Conservation (phyloP, 1,284 basidiomycete genomes). For the Trichosporon asahii region DNA sequence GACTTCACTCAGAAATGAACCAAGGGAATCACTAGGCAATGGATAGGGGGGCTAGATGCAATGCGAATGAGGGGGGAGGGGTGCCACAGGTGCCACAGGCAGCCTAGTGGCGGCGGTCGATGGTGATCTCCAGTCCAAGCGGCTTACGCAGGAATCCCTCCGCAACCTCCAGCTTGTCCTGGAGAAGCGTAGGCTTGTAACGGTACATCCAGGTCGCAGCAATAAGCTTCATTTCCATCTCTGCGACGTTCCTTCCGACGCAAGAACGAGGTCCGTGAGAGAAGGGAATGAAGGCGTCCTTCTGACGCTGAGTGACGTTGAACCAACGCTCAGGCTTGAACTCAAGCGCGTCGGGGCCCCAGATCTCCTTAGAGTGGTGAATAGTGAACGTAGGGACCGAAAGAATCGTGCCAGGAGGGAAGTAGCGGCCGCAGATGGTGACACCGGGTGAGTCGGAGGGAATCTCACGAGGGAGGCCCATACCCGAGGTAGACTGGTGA, state of each 20-base stretch:
- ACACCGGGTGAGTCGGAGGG: slow-evolving; percentile 49
- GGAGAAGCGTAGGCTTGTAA: slow-evolving; percentile 22
- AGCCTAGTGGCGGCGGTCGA: slow-evolving; percentile 13
- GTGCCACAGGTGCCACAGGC: neutral
- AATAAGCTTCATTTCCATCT: slow-evolving; percentile 29
- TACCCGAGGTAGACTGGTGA: slow-evolving; percentile 66
- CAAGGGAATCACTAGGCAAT: no score
- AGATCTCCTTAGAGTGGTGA: slow-evolving; percentile 57
- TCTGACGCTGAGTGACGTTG: slow-evolving; percentile 21
- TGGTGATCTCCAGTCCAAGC: slow-evolving; percentile 16
- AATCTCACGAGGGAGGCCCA: slow-evolving; percentile 75
- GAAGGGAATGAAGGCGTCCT: slow-evolving; percentile 32
- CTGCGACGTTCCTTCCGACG: slow-evolving; percentile 33
- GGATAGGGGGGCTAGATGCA: no score
- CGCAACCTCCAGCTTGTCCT: slow-evolving; percentile 16
- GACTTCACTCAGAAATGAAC: no score
- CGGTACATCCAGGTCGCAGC: slow-evolving; percentile 23
- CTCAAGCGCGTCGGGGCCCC: slow-evolving; percentile 59
- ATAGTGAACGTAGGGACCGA: slow-evolving; percentile 41
- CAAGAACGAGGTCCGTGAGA: slow-evolving; percentile 34
- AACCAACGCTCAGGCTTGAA: slow-evolving; percentile 30
- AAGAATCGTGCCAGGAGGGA: slow-evolving; percentile 23
- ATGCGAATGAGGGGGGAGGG: no score
- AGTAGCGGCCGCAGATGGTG: slow-evolving; percentile 25
- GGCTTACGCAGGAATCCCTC: slow-evolving; percentile 30